These are phyloP conservation scores for Elaphomyces granulatus DNA, from an alignment of 495 filamentous ascomycete genomes.

Conservation along the genomic window DNA sequence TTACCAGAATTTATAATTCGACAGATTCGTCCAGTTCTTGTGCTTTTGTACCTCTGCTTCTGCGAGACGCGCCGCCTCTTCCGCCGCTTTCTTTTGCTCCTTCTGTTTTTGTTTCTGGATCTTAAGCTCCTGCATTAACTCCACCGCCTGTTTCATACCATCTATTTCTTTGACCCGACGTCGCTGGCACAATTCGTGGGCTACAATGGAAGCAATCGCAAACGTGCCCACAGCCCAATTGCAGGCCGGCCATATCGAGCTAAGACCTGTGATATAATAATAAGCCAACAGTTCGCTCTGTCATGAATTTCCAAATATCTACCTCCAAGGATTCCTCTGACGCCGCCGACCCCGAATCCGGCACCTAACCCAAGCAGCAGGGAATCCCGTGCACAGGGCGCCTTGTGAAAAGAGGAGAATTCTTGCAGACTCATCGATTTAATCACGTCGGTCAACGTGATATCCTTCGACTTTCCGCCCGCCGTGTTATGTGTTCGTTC, in stretches of 20 bases:
- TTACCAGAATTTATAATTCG: slow-evolving; percentile 39
- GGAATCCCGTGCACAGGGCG: slow-evolving; percentile 72
- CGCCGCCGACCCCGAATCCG: slow-evolving; percentile 57
- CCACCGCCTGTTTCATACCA: slow-evolving; percentile 65
- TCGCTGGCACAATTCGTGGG: slow-evolving; percentile 71
- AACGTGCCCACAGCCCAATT: slow-evolving; percentile 81
- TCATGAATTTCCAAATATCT: too few relatives aligned
- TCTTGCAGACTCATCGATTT: slow-evolving; percentile 49
- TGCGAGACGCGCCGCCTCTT: slow-evolving; percentile 24
- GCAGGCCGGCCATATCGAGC: slow-evolving; percentile 40
- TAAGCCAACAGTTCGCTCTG: too few relatives aligned
- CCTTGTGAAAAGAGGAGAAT: slow-evolving; percentile 57
- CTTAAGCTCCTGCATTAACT: slow-evolving; percentile 63
- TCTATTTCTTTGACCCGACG: slow-evolving; percentile 53
- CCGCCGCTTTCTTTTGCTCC: slow-evolving; percentile 39
- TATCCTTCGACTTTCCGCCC: slow-evolving; percentile 30
- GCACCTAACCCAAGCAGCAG: slow-evolving; percentile 67
- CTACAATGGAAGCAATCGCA: slow-evolving; percentile 42
- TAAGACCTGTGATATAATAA: slow-evolving; percentile 26
- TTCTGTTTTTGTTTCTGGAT: slow-evolving; percentile 51
- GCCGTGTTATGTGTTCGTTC: slow-evolving; percentile 31
- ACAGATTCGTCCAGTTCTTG: slow-evolving; percentile 38
- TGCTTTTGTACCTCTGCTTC: slow-evolving; percentile 34
- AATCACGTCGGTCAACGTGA: slow-evolving; percentile 37
- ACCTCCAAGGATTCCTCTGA: slow-evolving; percentile 65